Base-by-base conservation (phyloP, 2,329 filamentous ascomycete species). In the Raffaelea deltoideospora region DNA sequence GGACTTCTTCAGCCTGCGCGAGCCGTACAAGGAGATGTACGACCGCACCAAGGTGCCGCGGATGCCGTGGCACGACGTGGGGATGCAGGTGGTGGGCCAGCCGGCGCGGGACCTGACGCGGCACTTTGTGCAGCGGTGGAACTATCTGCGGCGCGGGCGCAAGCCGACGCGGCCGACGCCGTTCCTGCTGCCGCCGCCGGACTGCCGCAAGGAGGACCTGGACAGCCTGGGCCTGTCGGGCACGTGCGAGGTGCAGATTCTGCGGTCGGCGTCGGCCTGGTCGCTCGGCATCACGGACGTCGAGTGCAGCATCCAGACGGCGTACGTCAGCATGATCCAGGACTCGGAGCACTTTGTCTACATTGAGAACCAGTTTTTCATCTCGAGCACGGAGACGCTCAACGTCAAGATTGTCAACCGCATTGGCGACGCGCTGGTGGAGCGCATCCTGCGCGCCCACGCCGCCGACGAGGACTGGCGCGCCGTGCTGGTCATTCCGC, bases 21-120 rank as follows among this genome's bases (percentile, higher is more conserved):
- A 92, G 54, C 90, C 90, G 2, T 96, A 96, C 50, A 90, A 94
- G 51, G 90, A 98, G 57, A 96, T 96, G 90, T 98, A 96, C 51
- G 85, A 96, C 56, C 79, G 90, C 38, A 79, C 75, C 41, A 81
- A 81, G 53, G 72, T 88, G 15, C 86, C 90, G 2, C 69, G 90
- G 43, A 98, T 96, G 90, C 88, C 90, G 2, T 98, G 90, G 90
- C 90, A 98, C 51, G 90, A 98, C 55, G 86, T 98, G 43, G 76
- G 80, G 3, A 96, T 98, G 90, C 90, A 96, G 56, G 79, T 98
- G 30, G 86, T 96, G 31, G 90, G 90, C 4, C 90, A 96, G 54
- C 90, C 90, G 3, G 88, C 90, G 11, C 74, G 90, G 46, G 90
- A 98, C 59, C 63, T 96, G 43, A 95, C 87, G 3, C 76, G 90